These are phyloP conservation scores for Trichophyton schoenleinii DNA, from an alignment of 2,329 filamentous ascomycete genomes.

Conservation along the genomic window DNA sequence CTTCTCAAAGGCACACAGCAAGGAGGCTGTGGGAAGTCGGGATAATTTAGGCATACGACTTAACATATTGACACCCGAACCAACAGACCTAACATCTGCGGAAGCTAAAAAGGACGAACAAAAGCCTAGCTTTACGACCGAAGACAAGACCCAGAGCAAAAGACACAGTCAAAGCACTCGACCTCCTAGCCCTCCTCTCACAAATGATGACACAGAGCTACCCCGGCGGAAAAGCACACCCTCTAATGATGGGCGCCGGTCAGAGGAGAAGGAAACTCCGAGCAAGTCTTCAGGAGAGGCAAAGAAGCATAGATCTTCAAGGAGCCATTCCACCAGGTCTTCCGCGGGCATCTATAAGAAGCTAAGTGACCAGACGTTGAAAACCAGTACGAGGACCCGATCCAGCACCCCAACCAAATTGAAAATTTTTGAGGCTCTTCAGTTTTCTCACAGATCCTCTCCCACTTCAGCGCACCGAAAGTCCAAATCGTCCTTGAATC, in stretches of 20 bases:
- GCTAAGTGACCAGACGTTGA: conserved; percentile 26
- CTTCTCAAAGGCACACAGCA: conserved; percentile 85
- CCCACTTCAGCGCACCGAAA: conserved; percentile 22
- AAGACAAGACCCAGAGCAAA: conserved; percentile 15
- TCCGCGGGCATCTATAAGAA: conserved; percentile 31
- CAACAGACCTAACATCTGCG: conserved; percentile 49
- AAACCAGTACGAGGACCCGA: conserved; percentile 24
- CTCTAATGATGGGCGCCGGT: conserved; percentile 20
- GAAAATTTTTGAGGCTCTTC: conserved; percentile 24
- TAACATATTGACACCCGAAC: conserved; percentile 52
- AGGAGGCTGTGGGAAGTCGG: conserved; percentile 61
- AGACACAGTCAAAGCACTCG: conserved; percentile 20
- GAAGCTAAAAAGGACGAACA: conserved; percentile 13
- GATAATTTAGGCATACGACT: conserved; percentile 35
- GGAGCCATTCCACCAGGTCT: conserved; percentile 26
- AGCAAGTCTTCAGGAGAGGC: conserved; percentile 5
- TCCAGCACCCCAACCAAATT: conserved; percentile 29
- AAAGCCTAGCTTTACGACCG: conserved; percentile 16
- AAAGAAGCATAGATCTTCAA: conserved; percentile 9
- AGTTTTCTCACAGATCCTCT: conserved; percentile 24
- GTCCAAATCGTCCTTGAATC: conserved; percentile 20
- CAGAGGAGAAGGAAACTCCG: conserved; percentile 21
- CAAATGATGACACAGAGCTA: conserved; percentile 30
- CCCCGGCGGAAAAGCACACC: conserved; percentile 24
- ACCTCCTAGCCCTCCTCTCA: conserved; percentile 38